Evolutionary conservation across 805 yeast species (phyloP).

Genomic region (Yamadazyma takamatsuzukensis): DNA sequence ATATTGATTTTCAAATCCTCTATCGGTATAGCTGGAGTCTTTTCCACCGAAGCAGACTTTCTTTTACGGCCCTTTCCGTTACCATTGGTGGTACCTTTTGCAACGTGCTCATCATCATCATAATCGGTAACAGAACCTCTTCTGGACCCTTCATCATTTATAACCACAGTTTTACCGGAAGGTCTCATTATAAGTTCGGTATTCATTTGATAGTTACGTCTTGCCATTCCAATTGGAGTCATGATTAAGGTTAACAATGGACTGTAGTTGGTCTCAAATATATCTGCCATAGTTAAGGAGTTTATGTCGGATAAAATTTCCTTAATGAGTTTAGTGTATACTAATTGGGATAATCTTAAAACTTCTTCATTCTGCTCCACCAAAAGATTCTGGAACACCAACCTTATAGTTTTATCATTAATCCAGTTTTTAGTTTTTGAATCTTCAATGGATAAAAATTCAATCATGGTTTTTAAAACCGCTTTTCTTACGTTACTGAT

Average conservation of each 20-base stretch:
- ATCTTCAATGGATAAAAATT: slow-evolving; percentile 63
- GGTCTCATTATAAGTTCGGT: slow-evolving; percentile 72
- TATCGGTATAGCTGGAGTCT: slow-evolving; percentile 42
- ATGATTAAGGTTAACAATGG: slow-evolving; percentile 66
- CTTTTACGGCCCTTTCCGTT: slow-evolving; percentile 45
- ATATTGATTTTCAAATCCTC: slow-evolving; percentile 73
- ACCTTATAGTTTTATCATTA: slow-evolving; percentile 64
- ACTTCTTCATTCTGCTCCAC: slow-evolving; percentile 85
- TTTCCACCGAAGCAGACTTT: slow-evolving; percentile 23
- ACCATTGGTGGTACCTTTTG: slow-evolving; percentile 9
- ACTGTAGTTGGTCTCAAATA: slow-evolving; percentile 53
- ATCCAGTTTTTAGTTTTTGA: slow-evolving; percentile 65
- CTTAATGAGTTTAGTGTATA: slow-evolving; percentile 53
- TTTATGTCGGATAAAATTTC: slow-evolving; percentile 36
- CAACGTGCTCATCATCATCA: slow-evolving; percentile 6
- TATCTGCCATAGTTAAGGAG: slow-evolving; percentile 44
- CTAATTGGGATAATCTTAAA: slow-evolving; percentile 54
- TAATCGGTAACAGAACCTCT: slow-evolving; percentile 8
- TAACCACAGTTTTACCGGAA: slow-evolving; percentile 49
- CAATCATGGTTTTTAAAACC: slow-evolving; percentile 73
- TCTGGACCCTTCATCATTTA: slow-evolving; percentile 7
- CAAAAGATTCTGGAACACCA: slow-evolving; percentile 80
- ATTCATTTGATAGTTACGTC: slow-evolving; percentile 84
- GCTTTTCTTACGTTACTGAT: slow-evolving; percentile 88
- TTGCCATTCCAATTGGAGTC: slow-evolving; percentile 94